Base-by-base conservation (phyloP, 345 rosid genomes). In the Lepidium sativum region DNA sequence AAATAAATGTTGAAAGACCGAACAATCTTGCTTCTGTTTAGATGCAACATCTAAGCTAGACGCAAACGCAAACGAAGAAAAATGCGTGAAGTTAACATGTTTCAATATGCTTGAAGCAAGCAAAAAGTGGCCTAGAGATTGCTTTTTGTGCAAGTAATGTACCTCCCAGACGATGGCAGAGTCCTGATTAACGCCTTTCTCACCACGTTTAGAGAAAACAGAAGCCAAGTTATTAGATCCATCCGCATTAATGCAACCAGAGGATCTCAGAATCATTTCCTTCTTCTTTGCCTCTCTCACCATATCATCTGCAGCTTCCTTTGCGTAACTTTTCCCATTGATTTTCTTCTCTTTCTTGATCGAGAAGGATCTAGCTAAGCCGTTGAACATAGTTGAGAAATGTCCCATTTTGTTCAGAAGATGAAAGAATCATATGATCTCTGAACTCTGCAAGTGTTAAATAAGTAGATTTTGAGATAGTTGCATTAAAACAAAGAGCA, bases 151-250 rank as follows among this genome's bases (percentile, higher is more conserved):
- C 49, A 60, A 35, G 61, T 35, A 8, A 61, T 44, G 57, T 84
- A 92, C 98, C 96, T 87, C 92, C 98, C 98, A 92, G 21, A 92
- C 96, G 58, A 92, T 75, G 51, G 88, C 80, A 71, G 90, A 86
- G 73, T 92, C 97, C 68, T 92, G 98, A 71, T 89, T 92, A 39
- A 71, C 83, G 27, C 97, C 97, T 77, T 92, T 92, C 52, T 85
- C 77, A 44, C 98, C 98, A 53, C 88, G 79, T 76, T 68, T 87
- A 6, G 97, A 86, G 80, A 80, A 92, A 79, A 82, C 81, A 10
- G 97, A 82, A 25, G 88, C 90, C 6, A 77, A 81, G 59, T 86
- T 89, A 64, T 75, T 43, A 1, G 92, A 87, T 54, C 88, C 87
- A 42, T 78, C 82, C 13, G 75, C 82, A 35, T 80, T 75, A 51